Base-by-base conservation (phyloP, 1,284 basidiomycete species). In the Cutaneotrichosporon cutaneum region DNA sequence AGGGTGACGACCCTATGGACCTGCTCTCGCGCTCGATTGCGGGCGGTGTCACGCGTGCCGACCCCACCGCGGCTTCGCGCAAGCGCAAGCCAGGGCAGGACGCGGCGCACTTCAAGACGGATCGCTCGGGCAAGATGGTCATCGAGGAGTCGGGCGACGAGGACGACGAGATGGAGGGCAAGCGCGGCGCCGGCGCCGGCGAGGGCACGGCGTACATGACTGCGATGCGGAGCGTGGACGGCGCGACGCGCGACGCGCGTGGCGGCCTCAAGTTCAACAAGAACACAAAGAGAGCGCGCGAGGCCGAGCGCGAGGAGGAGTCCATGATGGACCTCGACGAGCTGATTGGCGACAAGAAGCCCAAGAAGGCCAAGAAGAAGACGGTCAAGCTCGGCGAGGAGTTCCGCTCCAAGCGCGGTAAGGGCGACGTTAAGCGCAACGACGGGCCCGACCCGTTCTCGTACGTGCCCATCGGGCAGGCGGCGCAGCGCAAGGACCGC, bases 211-310 rank as follows among this genome's bases (percentile, higher is more conserved):
- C 93, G 1, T 99, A 95, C 79, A 85, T 86, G 60, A 90, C 95
- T 76, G 86, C 84, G 58, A 88, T 88, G 11, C 90, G 90, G 6
- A 66, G 70, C 36, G 86, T 87, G 30, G 95, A 98, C 73, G 96
- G 95, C 7, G 92, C 93, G 79, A 88, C 86, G 1, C 86, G 92
- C 33, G 90, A 90, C 36, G 83, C 87, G 1, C 87, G 87, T 63
- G 96, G 96, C 21, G 87, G 86, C 39, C 82, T 98, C 74, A 95
- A 93, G 80, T 96, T 98, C 82, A 92, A 97, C 82, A 98, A 98
- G 81, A 91, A 97, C 74, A 95, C 91, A 27, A 95, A 94, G 81
- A 90, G 93, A 72, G 85, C 90, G 61, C 81, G 93, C 63, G 84
- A 88, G 58, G 85, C 85, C 42, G 83, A 84, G 63, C 81, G 82